A percentile compares a stretch with the other conserved stretches of the same genome.
phyloP scores from a whole-genome alignment of 345 rosid species.

The Excoecaria cochinchinensis region DNA sequence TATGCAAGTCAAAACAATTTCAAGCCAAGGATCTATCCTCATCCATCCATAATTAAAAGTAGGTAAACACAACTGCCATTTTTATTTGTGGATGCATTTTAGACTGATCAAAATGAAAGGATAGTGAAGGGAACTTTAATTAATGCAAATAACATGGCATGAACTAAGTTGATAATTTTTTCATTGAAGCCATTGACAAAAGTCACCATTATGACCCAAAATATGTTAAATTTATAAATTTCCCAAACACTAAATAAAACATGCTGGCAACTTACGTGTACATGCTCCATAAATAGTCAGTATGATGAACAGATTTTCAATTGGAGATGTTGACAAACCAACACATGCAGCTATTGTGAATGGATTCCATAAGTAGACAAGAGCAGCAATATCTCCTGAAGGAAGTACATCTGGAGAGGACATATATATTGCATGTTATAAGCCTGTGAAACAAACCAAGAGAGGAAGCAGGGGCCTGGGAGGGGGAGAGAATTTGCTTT shows the following conservation, averaged over 20 bases:
- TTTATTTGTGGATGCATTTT: neutral
- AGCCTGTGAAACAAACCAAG: conserved; percentile 11
- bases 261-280: conserved; percentile 49
- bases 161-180: neutral
- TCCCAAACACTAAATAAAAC: conserved; percentile 8
- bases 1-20: neutral
- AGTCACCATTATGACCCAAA: neutral
- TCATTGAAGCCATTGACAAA: neutral
- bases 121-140: neutral
- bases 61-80: neutral
- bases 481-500: neutral
- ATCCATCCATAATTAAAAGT: neutral
- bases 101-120: neutral
- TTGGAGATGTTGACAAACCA: conserved; percentile 83
- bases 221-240: neutral
- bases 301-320: conserved; percentile 71
- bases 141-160: neutral
- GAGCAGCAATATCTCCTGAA: conserved; percentile 82
- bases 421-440: conserved; percentile 15
- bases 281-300: conserved; percentile 75
- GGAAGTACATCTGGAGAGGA: conserved; percentile 47
- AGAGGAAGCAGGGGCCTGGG: neutral
- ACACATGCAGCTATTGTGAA: conserved; percentile 79
- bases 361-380: conserved; percentile 88
- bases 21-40: neutral